A percentile compares a stretch with the other conserved stretches of the same genome.
Evolutionary conservation across 495 filamentous ascomycete genomes (phyloP).

Genomic region (Penicillium silybi): DNA sequence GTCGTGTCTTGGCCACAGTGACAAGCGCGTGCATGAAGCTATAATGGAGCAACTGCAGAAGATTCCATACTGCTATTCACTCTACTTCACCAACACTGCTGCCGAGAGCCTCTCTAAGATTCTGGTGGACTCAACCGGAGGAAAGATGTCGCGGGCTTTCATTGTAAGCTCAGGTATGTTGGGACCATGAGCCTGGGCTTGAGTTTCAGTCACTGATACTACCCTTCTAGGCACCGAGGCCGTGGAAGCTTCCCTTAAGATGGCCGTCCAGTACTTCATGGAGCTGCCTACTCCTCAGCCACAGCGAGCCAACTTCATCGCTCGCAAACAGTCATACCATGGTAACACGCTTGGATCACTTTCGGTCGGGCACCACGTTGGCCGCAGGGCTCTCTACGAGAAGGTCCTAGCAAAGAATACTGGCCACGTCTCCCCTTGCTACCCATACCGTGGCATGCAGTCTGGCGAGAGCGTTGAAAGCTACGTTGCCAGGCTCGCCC

Average conservation of each 20-base stretch:
- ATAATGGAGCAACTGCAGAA: constrained; percentile 37
- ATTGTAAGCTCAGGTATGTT: constrained; percentile 45
- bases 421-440: constrained; percentile 61
- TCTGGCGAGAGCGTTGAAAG: constrained; percentile 27
- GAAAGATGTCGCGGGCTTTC: constrained; percentile 31
- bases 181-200: background rate
- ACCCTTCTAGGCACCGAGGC: constrained; percentile 50
- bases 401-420: constrained; percentile 56
- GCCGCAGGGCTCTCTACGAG: constrained; percentile 56
- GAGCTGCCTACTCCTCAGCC: constrained; percentile 42
- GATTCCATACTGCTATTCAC: constrained; percentile 42
- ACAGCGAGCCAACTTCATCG: constrained; percentile 52
- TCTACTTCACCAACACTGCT: constrained; percentile 40
- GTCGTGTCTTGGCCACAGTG: constrained; percentile 34
- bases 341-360: constrained; percentile 68
- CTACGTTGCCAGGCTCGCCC: constrained; percentile 51
- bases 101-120: constrained; percentile 31
- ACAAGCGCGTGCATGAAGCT: constrained; percentile 36
- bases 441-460: constrained; percentile 51
- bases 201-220: background rate
- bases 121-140: constrained; percentile 34
- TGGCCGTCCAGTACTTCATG: constrained; percentile 53
- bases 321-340: constrained; percentile 63
- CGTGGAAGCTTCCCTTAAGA: constrained; percentile 59
- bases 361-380: constrained; percentile 55